Conservation (phyloP, 2,329 filamentous ascomycete species). For the Aspergillus sp. region DNA sequence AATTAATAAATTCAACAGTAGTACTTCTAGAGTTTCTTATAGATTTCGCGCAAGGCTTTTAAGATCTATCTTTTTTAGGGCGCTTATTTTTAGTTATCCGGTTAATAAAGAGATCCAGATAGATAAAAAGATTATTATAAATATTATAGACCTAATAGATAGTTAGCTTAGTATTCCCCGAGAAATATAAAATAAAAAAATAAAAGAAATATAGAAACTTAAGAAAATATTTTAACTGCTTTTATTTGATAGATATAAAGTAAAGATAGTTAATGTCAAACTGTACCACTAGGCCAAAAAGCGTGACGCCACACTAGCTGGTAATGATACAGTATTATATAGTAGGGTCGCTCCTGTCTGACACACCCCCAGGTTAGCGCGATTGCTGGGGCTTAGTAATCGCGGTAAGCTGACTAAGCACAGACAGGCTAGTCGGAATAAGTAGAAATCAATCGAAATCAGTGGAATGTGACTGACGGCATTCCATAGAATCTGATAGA, state of each 20-base stretch:
- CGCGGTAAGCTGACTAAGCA: too few species aligned
- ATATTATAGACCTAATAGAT: conserved; percentile 1
- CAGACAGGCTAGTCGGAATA: too few species aligned
- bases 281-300: too few species aligned
- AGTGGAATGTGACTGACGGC: too few species aligned
- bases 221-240: neutral
- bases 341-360: too few species aligned
- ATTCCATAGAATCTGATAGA: too few species aligned
- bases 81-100: neutral
- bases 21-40: neutral
- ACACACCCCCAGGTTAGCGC: too few species aligned
- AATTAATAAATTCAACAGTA: neutral
- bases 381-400: too few species aligned
- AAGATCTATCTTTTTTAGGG: neutral
- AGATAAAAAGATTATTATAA: conserved; percentile 5
- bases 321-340: too few species aligned
- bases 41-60: neutral
- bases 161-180: neutral
- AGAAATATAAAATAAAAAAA: neutral
- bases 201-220: neutral
- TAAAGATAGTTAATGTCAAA: neutral
- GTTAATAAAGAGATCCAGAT: conserved; percentile 2
- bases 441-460: too few species aligned
- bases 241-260: neutral
- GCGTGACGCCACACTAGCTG: too few species aligned